Conservation (phyloP, 192 early-diverging fungal genomes). For the Backusella morwellensis region DNA sequence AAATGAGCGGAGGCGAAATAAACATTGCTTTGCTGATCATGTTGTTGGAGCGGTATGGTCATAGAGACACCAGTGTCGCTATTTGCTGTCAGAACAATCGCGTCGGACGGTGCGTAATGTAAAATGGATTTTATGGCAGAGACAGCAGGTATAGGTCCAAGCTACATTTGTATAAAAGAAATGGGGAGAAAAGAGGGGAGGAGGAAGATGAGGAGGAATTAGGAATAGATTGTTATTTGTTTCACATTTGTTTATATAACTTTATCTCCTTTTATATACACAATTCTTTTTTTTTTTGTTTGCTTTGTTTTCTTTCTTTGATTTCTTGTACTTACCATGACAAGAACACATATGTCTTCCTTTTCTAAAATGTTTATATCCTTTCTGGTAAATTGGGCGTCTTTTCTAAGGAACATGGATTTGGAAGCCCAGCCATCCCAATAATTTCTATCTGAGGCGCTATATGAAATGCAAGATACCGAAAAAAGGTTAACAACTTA, state of each 20-base stretch:
- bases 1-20: constrained; percentile 24
- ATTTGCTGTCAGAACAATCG: constrained; percentile 10
- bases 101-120: constrained; percentile 15
- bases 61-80: neutral
- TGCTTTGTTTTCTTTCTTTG: neutral
- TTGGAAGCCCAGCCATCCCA: constrained; percentile 26
- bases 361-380: constrained; percentile 11
- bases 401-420: constrained; percentile 16
- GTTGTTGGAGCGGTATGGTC: constrained; percentile 16
- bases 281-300: neutral
- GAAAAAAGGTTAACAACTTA: neutral
- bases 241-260: neutral
- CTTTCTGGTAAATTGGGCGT: constrained; percentile 13
- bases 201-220: neutral
- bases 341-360: constrained; percentile 19
- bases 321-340: constrained; percentile 16
- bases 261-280: neutral
- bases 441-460: constrained; percentile 16
- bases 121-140: neutral
- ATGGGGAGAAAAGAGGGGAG: neutral
- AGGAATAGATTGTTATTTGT: neutral
- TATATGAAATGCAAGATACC: neutral
- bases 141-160: constrained; percentile 23
- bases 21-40: constrained; percentile 16
- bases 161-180: neutral